Evolutionary conservation across 2,329 filamentous ascomycete genomes (phyloP), one percentile per base, ranked within the genome.

Genomic region (Nemania diffusa): DNA sequence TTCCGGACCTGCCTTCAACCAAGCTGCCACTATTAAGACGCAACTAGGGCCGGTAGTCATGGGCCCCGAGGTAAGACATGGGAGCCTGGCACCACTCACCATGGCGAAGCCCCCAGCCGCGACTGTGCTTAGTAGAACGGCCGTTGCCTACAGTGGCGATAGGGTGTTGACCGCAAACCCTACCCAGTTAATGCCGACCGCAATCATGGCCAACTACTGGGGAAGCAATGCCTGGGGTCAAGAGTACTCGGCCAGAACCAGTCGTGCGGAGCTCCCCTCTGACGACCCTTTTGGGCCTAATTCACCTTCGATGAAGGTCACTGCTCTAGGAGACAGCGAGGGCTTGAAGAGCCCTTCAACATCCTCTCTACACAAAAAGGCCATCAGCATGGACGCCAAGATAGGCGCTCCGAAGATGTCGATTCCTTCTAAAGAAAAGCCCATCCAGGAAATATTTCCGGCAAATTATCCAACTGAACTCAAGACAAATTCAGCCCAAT

Each of bases 171-270:
- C 86, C 2, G 79, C 89, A 20, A 89, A 89, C n/a, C 87, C 84
- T 53, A 85, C 85, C n/a, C 88, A 91, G 48, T 87, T 87, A 24
- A 88, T 97, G 80, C 93, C 94, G 0, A 92, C 92, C 57, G 93
- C 93, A 15, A 89, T 97, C 68, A 88, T 97, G 83, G 94, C 94
- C 34, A 98, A 98, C 77, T 87, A 97, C 63, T 98, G 95, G 95
- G 95, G 95, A 57, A 97, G 90, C 74, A 91, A 89, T 64, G 90
- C 94, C 53, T 97, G 94, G 92, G 75, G 73, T 22, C 73, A 74
- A 37, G 75, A 76, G 15, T 71, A 76, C 51, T 71, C 71, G 2
- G 65, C 71, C 11, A 77, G 71, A 65, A 52, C 63, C 4, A 73
- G 34, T 26, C 72, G 64, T n/a, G 55, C 68, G 17, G 72, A 74